A percentile compares a stretch with the other conserved stretches of the same genome.
Evolutionary conservation across 768 basidiomycete species (phyloP).

Genomic region (Naganishia kalamii): DNA sequence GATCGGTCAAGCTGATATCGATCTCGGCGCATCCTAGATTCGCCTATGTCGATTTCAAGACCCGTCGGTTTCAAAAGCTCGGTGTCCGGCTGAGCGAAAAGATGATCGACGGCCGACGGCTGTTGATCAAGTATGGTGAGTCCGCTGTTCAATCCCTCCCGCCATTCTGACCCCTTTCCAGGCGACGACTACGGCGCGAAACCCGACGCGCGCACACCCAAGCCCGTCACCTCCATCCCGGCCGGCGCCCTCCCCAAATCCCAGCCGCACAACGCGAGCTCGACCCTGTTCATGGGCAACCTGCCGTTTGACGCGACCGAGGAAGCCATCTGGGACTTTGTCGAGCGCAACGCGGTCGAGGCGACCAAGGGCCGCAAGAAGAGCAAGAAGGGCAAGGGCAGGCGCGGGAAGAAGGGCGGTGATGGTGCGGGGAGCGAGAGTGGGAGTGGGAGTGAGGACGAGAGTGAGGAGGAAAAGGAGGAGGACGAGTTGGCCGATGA

Average conservation of each 20-base stretch:
- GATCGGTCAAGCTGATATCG: background rate
- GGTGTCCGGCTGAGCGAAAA: conserved; percentile 79
- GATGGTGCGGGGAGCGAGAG: conserved; percentile 19
- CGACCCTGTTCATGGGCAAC: conserved; percentile 88
- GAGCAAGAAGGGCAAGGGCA: conserved; percentile 29
- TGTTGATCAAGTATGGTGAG: conserved; percentile 89
- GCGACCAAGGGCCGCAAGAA: conserved; percentile 32
- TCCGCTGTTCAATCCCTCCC: conserved; percentile 21
- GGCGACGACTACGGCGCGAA: conserved; percentile 64
- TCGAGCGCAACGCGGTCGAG: conserved; percentile 58
- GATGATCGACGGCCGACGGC: conserved; percentile 70
- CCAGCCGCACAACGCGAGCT: conserved; percentile 61
- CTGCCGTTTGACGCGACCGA: conserved; percentile 85
- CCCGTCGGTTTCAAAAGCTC: conserved; percentile 61
- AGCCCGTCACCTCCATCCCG: conserved; percentile 46
- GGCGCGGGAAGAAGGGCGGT: conserved; percentile 30
- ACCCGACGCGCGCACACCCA: conserved; percentile 46
- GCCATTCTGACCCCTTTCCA: conserved; percentile 41
- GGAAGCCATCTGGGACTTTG: conserved; percentile 61
- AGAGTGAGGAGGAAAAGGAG: conserved; percentile 33
- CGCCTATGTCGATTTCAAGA: conserved; percentile 91
- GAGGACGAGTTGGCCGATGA: conserved; percentile 44
- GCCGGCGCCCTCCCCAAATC: conserved; percentile 63
- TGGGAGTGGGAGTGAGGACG: conserved; percentile 26
- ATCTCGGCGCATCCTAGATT: conserved; percentile 56